phyloP scores from a whole-genome alignment of 768 basidiomycete genomes.

The Kwoniella dendrophila region DNA sequence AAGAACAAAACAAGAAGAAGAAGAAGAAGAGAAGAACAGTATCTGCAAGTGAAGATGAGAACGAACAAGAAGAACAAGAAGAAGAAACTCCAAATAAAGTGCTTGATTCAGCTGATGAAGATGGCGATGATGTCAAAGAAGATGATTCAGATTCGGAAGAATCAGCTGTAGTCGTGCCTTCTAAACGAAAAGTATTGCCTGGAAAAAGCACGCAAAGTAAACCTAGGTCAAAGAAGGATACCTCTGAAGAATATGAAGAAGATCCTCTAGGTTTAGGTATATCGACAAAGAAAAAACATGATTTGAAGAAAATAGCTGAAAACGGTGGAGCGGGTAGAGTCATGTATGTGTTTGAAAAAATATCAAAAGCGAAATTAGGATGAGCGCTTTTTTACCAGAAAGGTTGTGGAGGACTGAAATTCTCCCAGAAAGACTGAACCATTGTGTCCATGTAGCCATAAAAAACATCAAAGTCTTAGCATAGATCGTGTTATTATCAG shows the following conservation, averaged over 20 bases:
- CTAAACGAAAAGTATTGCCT: constrained; percentile 7
- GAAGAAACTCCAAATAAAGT: constrained; percentile 1
- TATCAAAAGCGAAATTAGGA: constrained; percentile 25
- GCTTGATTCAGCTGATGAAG: constrained; percentile 23
- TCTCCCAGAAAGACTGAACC: neutral
- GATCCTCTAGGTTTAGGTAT: neutral
- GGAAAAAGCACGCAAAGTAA: neutral
- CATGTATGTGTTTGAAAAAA: constrained; percentile 53
- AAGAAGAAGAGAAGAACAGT: constrained; percentile 25
- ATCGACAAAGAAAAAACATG: constrained; percentile 33
- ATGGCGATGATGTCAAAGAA: constrained; percentile 7
- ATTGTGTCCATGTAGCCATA: no score
- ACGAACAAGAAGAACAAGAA: constrained; percentile 4
- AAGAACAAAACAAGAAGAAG: constrained; percentile 5
- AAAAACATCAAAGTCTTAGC: no score
- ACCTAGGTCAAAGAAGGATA: constrained; percentile 1
- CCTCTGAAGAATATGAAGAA: constrained; percentile 9
- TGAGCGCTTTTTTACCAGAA: no score
- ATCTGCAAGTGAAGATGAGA: neutral
- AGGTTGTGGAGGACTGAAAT: neutral
- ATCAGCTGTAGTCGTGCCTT: neutral
- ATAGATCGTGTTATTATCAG: neutral
- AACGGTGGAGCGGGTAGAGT: constrained; percentile 43
- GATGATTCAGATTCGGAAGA: constrained; percentile 1
- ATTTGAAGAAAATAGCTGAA: constrained; percentile 38